Percentiles rank a stretch among this genome's conserved stretches.
phyloP scores from a whole-genome alignment of 1,284 basidiomycete genomes.

The Tilletia setariae region DNA sequence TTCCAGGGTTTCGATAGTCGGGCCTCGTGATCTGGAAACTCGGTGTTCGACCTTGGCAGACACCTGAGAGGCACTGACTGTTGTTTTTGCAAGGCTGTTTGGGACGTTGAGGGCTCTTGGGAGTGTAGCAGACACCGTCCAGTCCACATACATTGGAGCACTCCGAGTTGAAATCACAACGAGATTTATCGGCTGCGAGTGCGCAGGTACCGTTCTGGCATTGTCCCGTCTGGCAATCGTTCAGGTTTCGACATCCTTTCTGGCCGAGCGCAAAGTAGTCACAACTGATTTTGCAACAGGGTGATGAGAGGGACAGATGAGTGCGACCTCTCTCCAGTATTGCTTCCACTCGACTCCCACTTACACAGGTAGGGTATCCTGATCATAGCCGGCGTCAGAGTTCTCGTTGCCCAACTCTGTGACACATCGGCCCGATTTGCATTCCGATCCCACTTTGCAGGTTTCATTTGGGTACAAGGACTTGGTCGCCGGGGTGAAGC shows the following conservation, averaged over 20 bases:
- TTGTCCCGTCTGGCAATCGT: constrained; percentile 24
- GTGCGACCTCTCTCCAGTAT: too few relatives aligned
- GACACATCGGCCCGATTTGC: constrained; percentile 27
- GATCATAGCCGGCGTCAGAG: constrained; percentile 12
- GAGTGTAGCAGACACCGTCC: constrained; percentile 2
- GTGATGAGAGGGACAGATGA: background rate
- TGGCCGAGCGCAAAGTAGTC: constrained; percentile 23
- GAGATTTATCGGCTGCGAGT: background rate
- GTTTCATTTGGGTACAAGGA: constrained; percentile 26
- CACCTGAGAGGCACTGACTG: too few relatives aligned
- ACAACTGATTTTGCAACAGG: constrained; percentile 28
- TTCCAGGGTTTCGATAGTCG: too few relatives aligned
- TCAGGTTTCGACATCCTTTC: constrained; percentile 22
- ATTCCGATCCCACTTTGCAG: constrained; percentile 21
- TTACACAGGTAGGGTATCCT: too few relatives aligned
- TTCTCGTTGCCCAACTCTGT: constrained; percentile 22
- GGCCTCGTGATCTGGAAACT: too few relatives aligned
- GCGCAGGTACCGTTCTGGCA: constrained; percentile 29
- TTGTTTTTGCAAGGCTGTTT: too few relatives aligned
- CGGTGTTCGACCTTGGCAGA: too few relatives aligned
- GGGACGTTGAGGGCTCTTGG: background rate
- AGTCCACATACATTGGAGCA: background rate
- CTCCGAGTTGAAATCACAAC: background rate
- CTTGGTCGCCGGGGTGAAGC: background rate
- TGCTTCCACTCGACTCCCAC: too few relatives aligned